These are phyloP conservation scores for Lactarius sanguifluus DNA, from an alignment of 768 basidiomycete genomes.

Conservation along the genomic window DNA sequence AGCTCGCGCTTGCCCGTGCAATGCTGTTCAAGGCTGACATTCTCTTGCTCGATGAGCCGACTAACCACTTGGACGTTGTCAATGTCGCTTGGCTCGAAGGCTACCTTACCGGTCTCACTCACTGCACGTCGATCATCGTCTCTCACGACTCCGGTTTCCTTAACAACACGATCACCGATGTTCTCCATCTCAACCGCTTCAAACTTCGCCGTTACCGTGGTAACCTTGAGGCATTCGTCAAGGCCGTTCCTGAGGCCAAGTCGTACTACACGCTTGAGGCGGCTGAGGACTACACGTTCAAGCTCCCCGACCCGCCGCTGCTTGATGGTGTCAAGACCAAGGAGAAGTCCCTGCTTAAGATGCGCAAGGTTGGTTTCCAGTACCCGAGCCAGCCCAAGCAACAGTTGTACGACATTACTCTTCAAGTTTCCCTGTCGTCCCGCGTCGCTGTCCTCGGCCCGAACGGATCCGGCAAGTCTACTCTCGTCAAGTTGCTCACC, in stretches of 20 bases:
- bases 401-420: slow-evolving; percentile 91
- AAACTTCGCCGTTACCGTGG: slow-evolving; percentile 94
- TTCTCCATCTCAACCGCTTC: slow-evolving; percentile 97
- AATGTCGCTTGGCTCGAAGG: slow-evolving; percentile 97
- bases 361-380: slow-evolving; percentile 98
- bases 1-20: slow-evolving; percentile 93
- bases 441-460: slow-evolving; percentile 98
- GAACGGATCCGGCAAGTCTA: slow-evolving; percentile 98
- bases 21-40: slow-evolving; percentile 99
- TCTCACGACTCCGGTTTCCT: slow-evolving; percentile 98
- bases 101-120: slow-evolving; percentile 83
- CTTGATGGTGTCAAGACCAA: slow-evolving; percentile 99
- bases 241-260: slow-evolving; percentile 93
- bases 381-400: slow-evolving; percentile 85
- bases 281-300: slow-evolving; percentile 97
- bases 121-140: slow-evolving; percentile 97
- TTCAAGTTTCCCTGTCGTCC: slow-evolving; percentile 96
- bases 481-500: slow-evolving; percentile 94
- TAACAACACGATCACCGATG: slow-evolving; percentile 97
- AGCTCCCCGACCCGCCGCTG: slow-evolving; percentile 94
- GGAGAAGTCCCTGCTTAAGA: slow-evolving; percentile 95
- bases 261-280: slow-evolving; percentile 97
- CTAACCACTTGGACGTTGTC: slow-evolving; percentile 95
- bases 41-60: slow-evolving; percentile 93
- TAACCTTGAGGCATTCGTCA: slow-evolving; percentile 93